Percentiles rank a stretch among this genome's conserved stretches.
Evolutionary conservation across 495 filamentous ascomycete genomes (phyloP).

Genomic region (Penicillium salamii): DNA sequence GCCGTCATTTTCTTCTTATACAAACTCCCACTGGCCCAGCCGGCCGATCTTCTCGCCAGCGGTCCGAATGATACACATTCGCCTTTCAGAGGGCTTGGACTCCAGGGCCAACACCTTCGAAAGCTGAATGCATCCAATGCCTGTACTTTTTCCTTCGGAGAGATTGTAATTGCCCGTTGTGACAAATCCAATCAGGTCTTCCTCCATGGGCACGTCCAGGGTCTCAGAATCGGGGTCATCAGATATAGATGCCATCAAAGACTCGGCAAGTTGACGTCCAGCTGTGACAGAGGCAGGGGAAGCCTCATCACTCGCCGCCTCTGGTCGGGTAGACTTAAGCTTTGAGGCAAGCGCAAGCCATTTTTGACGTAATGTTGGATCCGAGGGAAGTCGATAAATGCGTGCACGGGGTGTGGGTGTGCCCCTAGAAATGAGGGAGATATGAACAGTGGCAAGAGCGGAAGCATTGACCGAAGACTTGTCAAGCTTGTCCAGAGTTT

Average conservation of each 20-base stretch:
- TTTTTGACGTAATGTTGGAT: slow-evolving; percentile 44
- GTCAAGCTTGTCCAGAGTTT: slow-evolving; percentile 21
- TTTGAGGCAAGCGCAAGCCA: slow-evolving; percentile 47
- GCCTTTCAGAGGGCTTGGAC: slow-evolving; percentile 33
- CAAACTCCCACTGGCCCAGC: slow-evolving; percentile 75
- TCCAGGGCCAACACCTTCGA: slow-evolving; percentile 45
- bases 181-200: slow-evolving; percentile 87
- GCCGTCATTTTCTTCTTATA: slow-evolving; percentile 33
- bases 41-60: slow-evolving; percentile 74
- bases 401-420: slow-evolving; percentile 60
- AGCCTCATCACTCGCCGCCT: neutral
- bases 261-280: slow-evolving; percentile 52
- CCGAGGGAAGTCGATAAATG: slow-evolving; percentile 66
- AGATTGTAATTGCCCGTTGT: slow-evolving; percentile 84
- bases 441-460: slow-evolving; percentile 54
- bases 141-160: slow-evolving; percentile 70
- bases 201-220: slow-evolving; percentile 65
- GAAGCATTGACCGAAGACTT: slow-evolving; percentile 20
- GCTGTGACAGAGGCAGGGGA: slow-evolving; percentile 33
- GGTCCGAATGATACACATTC: slow-evolving; percentile 75
- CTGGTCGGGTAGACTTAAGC: slow-evolving; percentile 12
- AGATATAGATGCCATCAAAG: slow-evolving; percentile 39
- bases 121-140: slow-evolving; percentile 68
- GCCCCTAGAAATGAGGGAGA: slow-evolving; percentile 59
- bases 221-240: slow-evolving; percentile 48